These are phyloP conservation scores for Capsicum pubescens DNA, from an alignment of 257 asterid genomes.

Conservation along the genomic window DNA sequence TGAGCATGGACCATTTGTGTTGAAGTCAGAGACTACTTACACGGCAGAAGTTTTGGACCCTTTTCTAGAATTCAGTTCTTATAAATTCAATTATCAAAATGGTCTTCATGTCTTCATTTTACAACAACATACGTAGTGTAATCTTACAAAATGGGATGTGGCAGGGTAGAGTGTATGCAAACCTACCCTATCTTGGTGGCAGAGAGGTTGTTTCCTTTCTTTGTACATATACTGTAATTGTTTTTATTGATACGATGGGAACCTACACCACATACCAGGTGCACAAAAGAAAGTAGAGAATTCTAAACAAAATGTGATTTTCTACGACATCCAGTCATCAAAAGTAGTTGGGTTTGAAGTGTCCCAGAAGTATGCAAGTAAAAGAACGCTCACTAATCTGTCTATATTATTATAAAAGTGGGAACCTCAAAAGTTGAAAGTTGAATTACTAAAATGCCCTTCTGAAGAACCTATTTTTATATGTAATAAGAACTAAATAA, in stretches of 20 bases:
- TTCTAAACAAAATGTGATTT: constrained; percentile 1
- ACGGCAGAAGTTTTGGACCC: neutral
- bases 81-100: neutral
- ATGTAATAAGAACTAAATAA: neutral
- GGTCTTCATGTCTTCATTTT: neutral
- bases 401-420: too few species aligned
- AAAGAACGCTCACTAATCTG: neutral
- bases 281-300: constrained; percentile 6
- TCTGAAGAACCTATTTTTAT: neutral
- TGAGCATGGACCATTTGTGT: neutral
- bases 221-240: neutral
- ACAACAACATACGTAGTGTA: neutral
- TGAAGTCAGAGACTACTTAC: too few species aligned
- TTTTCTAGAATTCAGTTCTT: neutral
- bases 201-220: neutral
- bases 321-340: neutral
- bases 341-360: constrained; percentile 3
- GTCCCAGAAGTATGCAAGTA: neutral
- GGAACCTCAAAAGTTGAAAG: too few species aligned
- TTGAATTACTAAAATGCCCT: neutral
- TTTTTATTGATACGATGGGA: neutral
- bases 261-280: constrained; percentile 9
- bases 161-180: neutral
- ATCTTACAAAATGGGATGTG: neutral
- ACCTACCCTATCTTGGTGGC: neutral